Conservation (phyloP, 371 early-diverging fungal species). For the Syncephalastrum racemosum region DNA sequence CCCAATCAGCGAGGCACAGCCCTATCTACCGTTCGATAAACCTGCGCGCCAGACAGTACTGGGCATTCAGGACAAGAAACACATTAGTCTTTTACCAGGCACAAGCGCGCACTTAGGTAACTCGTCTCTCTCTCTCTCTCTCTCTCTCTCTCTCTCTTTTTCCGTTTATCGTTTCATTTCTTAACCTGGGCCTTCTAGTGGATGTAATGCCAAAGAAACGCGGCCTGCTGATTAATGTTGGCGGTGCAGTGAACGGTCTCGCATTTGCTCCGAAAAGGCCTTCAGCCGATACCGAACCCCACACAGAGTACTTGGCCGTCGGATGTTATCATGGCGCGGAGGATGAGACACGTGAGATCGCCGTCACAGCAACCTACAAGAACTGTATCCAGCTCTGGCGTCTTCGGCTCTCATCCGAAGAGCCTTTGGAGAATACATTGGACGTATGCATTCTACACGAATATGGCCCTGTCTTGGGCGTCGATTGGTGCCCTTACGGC, state of each 20-base stretch:
- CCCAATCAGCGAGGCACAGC: constrained; percentile 15
- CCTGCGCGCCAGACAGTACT: constrained; percentile 11
- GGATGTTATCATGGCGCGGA: constrained; percentile 53
- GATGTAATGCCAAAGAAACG: constrained; percentile 18
- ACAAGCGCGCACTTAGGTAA: not conserved
- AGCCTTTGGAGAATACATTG: constrained; percentile 21
- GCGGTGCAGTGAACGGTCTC: constrained; percentile 65
- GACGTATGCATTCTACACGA: constrained; percentile 61
- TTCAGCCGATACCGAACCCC: constrained; percentile 16
- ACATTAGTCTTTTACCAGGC: constrained; percentile 9
- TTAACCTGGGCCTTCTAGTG: constrained; percentile 5
- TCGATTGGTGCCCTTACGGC: constrained; percentile 63
- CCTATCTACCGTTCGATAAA: constrained; percentile 16
- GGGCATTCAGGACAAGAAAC: constrained; percentile 17
- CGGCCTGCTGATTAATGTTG: constrained; percentile 52
- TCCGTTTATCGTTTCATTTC: not conserved
- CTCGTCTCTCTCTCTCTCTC: too few relatives aligned
- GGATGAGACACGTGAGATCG: constrained; percentile 34
- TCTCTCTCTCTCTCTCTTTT: not conserved
- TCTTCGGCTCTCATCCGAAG: constrained; percentile 11
- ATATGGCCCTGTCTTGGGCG: constrained; percentile 50
- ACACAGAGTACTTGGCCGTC: constrained; percentile 59
- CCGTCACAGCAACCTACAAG: constrained; percentile 14
- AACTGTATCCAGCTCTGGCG: constrained; percentile 63
- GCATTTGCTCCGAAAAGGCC: constrained; percentile 58